Evolutionary conservation across 2,329 filamentous ascomycete species (phyloP).

Genomic region (Dactylonectria estremocensis): DNA sequence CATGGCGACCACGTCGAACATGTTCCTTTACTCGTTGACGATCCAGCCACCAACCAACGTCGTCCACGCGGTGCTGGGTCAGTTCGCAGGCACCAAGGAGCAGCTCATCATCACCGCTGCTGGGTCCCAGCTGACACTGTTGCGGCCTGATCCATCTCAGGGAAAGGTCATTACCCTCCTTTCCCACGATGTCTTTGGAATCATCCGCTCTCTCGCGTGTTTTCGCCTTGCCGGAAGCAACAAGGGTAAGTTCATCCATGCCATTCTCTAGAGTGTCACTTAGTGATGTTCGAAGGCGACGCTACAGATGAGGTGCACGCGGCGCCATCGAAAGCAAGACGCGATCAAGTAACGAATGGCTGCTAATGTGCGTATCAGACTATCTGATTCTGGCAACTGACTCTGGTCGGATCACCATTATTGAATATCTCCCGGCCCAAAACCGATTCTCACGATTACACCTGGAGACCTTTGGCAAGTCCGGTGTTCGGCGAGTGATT

Average conservation of each 20-base stretch:
- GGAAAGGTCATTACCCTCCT: conserved; percentile 89
- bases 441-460: conserved; percentile 93
- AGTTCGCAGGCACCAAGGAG: conserved; percentile 96
- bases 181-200: conserved; percentile 96
- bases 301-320: conserved; percentile 42
- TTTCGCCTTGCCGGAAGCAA: conserved; percentile 94
- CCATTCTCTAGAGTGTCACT: conserved; percentile 67
- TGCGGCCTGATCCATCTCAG: conserved; percentile 87
- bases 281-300: conserved; percentile 72
- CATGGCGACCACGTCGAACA: conserved; percentile 98
- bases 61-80: conserved; percentile 91
- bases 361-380: conserved; percentile 71
- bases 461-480: conserved; percentile 98
- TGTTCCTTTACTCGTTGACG: conserved; percentile 98
- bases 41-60: conserved; percentile 93
- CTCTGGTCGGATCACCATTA: conserved; percentile 93
- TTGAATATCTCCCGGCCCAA: conserved; percentile 90
- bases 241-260: conserved; percentile 84
- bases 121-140: conserved; percentile 89
- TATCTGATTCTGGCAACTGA: conserved; percentile 96
- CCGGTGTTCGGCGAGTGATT: conserved; percentile 91
- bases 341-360: conserved; percentile 48
- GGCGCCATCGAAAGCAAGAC: conserved; percentile 33
- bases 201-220: conserved; percentile 89
- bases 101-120: conserved; percentile 97